Percentiles rank a stretch among this genome's conserved stretches.
Evolutionary conservation across 805 yeast species (phyloP).

Genomic region (Saturnispora serradocipensis): DNA sequence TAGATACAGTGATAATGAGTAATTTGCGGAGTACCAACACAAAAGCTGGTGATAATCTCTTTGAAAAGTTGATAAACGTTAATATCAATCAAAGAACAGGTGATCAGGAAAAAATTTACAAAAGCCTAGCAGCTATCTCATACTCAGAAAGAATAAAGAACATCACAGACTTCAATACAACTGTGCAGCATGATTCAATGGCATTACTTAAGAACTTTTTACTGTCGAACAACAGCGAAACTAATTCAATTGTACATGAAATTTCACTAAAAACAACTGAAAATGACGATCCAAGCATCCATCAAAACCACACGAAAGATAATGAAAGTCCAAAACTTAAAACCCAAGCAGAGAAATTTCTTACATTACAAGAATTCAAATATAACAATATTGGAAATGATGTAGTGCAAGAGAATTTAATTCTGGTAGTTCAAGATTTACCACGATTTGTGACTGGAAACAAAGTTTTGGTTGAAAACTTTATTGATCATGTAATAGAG

Average conservation of each 20-base stretch:
- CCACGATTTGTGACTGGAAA: constrained; percentile 15
- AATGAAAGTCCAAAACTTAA: background rate
- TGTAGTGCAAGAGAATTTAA: constrained; percentile 6
- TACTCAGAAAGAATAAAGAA: background rate
- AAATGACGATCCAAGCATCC: background rate
- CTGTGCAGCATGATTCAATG: background rate
- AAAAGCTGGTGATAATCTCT: background rate
- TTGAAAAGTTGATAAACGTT: background rate
- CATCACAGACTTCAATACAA: background rate
- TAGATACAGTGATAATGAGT: background rate
- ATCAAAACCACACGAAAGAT: background rate
- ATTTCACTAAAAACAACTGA: background rate
- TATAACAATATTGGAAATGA: background rate
- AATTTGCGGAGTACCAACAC: background rate
- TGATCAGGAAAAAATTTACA: background rate
- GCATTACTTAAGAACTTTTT: background rate
- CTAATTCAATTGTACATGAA: background rate
- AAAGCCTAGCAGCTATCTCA: background rate
- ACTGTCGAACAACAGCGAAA: background rate
- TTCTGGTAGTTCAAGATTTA: constrained; percentile 15
- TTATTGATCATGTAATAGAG: constrained; percentile 13
- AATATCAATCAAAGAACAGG: background rate
- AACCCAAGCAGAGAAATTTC: background rate
- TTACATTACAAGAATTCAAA: background rate
- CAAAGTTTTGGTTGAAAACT: constrained; percentile 15